phyloP scores from a whole-genome alignment of 2,329 filamentous ascomycete genomes.

The Dichotomopilus funicola region DNA sequence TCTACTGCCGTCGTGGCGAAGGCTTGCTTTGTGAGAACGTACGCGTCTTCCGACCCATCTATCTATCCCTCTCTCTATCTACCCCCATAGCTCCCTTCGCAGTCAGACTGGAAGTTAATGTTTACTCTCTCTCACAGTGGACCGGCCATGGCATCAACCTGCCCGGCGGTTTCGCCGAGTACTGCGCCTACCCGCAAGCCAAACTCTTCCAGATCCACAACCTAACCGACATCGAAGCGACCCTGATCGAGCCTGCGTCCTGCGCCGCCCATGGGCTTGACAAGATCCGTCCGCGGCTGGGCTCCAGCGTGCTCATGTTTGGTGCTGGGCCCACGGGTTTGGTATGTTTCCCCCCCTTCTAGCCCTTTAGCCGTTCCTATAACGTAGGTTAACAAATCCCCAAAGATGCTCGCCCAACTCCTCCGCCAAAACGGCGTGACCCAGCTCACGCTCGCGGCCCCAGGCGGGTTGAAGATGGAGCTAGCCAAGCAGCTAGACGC shows the following conservation, averaged over 20 bases:
- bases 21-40: slow-evolving; percentile 59
- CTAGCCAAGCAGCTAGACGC: slow-evolving; percentile 53
- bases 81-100: no score
- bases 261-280: slow-evolving; percentile 66
- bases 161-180: slow-evolving; percentile 68
- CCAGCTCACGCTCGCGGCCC: slow-evolving; percentile 63
- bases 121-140: slow-evolving; percentile 34
- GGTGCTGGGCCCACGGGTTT: slow-evolving; percentile 37
- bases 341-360: slow-evolving; percentile 27
- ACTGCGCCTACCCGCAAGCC: slow-evolving; percentile 47
- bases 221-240: slow-evolving; percentile 61
- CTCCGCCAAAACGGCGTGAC: slow-evolving; percentile 60
- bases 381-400: not conserved
- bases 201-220: slow-evolving; percentile 61
- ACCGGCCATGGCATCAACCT: slow-evolving; percentile 61
- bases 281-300: slow-evolving; percentile 60
- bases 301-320: slow-evolving; percentile 59
- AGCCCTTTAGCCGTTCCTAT: slow-evolving; percentile 5
- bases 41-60: not conserved
- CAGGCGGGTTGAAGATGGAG: slow-evolving; percentile 63
- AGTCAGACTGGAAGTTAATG: no score
- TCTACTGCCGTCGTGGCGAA: slow-evolving; percentile 65
- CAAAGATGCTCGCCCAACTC: slow-evolving; percentile 51
- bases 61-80: no score
- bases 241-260: slow-evolving; percentile 62